Base-by-base conservation (phyloP, 805 yeast species). In the Clavispora asparagi region DNA sequence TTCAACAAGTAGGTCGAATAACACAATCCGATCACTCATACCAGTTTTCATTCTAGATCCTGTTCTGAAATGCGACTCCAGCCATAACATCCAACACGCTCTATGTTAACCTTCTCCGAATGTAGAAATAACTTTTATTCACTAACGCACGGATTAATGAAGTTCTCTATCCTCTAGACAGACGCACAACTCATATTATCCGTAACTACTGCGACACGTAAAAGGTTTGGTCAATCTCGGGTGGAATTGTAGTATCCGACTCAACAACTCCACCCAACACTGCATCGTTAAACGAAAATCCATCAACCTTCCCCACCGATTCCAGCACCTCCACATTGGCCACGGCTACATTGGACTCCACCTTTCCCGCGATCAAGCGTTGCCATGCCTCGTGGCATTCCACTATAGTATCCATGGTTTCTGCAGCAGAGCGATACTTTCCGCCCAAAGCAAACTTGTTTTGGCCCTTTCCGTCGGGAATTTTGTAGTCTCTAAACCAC, bases 401-500 rank as follows among this genome's bases (percentile, higher is more conserved):
- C 61, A 80, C 75, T 56, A 92, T 79, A 56, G 91, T 80, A 55
- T 86, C 89, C 58, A 87, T 77, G 49, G 99, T 95, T 64, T 91
- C 90, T 61, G 80, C 76, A 74, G 81, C 87, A 78, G 83, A 82
- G 72, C 87, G 87, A 76, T 89, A 88, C 67, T 87, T 89, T 55
- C 97, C 99, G 50, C 87, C 79, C 82, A 89, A 90, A n/a, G 97
- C 98, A 68, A 94, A 92, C 71, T 85, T 86, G 73, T 94, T 94
- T 71, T 82, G 87, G 60, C 96, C 96, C 79, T 94, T 94, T 52
- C 98, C 99, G 68, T 92, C 99, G 45, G 99, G 97, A 58, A 90
- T 79, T 73, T 94, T 94, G 83, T 94, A 94, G 71, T 91, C 90
- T 68, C 95, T 86, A 83, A 94, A 94, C 99, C 99, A 94, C 72